Base-by-base conservation (phyloP, 768 basidiomycete genomes). In the Saitozyma podzolica region DNA sequence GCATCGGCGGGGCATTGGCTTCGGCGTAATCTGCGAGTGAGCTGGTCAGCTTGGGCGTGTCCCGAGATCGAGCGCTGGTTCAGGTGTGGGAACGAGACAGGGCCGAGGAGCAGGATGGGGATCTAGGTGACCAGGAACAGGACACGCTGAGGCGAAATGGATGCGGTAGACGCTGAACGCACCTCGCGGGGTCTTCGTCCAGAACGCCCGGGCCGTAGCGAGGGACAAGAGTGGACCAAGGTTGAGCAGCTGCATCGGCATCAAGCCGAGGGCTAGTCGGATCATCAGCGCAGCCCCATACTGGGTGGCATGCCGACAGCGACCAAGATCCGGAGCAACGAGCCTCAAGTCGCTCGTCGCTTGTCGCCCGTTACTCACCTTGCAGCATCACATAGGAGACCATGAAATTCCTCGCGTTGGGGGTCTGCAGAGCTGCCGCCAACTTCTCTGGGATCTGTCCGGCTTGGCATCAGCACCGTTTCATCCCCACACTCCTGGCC, bases 1-100 rank as follows among this genome's bases (percentile, higher is more conserved):
- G 89, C 89, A 94, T 91, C 0, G 96, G 93, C 7, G 96, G 96
- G 0, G 93, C 92, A 74, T 99, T 96, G 14, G 98, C 84, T 77
- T 96, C 96, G 16, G 93, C 95, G 66, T 87, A 94, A 73, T 99
- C 95, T 97, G 72, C 11, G 7, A 9, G 20, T 2, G 29, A 29
- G 29, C 5, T 19, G 13, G 55, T 37, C 43, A 41, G 40, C 48
- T 16, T 60, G 16, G 6, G 43, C 19, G 37, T 50, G 57, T 48
- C 70, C 50, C 17, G 16, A 45, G 42, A 57, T 9, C 37, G 50
- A 11, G 29, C 29, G 29, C 29, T 29, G 29, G 29, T 5, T 29
- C 29, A 29, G 29, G 29, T 29, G 29, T 29, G 29, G 29, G 5
- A 5, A 29, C 29, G 29, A 29, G 29, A 29, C 29, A 29, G 29